Percentiles rank a stretch among this genome's conserved stretches.
These are phyloP conservation scores for Blastomyces silverae DNA, from an alignment of 2,329 filamentous ascomycete genomes.

Conservation along the genomic window DNA sequence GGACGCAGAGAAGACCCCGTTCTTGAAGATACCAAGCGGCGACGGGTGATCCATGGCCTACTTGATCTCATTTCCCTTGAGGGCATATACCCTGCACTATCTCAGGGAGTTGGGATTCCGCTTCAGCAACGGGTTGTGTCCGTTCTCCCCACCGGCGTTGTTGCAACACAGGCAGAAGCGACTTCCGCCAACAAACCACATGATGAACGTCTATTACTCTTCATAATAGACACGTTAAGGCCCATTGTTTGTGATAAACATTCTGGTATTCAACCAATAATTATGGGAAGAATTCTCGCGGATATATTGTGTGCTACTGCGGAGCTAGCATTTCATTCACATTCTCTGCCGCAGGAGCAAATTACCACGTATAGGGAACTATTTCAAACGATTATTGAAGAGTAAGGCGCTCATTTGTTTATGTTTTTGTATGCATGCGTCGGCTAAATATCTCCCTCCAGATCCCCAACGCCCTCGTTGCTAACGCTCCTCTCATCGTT, in stretches of 20 bases:
- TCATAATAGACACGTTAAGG: constrained; percentile 28
- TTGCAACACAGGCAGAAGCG: constrained; percentile 32
- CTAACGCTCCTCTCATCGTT: constrained; percentile 36
- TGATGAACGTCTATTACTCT: constrained; percentile 29
- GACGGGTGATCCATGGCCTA: constrained; percentile 36
- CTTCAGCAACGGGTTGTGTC: constrained; percentile 41
- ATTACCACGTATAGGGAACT: constrained; percentile 23
- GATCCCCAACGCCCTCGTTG: constrained; percentile 33
- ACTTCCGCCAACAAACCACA: constrained; percentile 22
- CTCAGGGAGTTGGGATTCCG: constrained; percentile 40
- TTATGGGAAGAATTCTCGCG: constrained; percentile 37
- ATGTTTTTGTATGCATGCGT: background rate
- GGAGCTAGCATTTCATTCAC: constrained; percentile 37
- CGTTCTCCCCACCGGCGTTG: constrained; percentile 38
- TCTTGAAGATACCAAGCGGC: constrained; percentile 39
- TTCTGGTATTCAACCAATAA: constrained; percentile 35
- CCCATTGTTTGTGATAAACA: constrained; percentile 31
- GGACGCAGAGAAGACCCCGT: constrained; percentile 26
- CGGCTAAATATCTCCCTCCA: constrained; percentile 18
- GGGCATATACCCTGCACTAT: constrained; percentile 41
- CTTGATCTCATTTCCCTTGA: constrained; percentile 41
- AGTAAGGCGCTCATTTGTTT: constrained; percentile 26
- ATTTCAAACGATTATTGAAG: constrained; percentile 31
- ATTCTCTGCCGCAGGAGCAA: constrained; percentile 19
- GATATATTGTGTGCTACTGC: constrained; percentile 37